Base-by-base conservation (phyloP, 345 rosid species). In the Populus davidiana region DNA sequence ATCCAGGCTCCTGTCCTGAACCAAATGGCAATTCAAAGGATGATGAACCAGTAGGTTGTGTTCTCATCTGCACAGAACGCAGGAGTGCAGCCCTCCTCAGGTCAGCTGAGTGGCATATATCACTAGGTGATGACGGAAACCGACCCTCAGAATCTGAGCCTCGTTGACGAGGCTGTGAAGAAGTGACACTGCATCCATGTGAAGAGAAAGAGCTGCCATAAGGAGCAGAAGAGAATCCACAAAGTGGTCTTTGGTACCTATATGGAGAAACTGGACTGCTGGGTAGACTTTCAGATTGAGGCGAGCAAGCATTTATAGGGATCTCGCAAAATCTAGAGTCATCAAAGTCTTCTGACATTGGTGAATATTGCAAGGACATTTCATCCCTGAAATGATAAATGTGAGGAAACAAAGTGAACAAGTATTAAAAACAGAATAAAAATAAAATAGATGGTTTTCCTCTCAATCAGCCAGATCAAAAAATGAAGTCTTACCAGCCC, bases 61-160 rank as follows among this genome's bases (percentile, higher is more conserved):
- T 80, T 83, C 97, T 94, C 94, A 96, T 92, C 84, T 96, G 97
- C 77, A 96, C 97, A 33, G 98, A 96, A 78, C 97, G 90, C 83
- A 96, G 82, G 66, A 96, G 89, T 11, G 99, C 97, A 36, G 97
- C 89, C 75, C 97, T 91, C 74, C 97, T 90, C 78, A 96, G 82
- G 83, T 94, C 97, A 44, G 97, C 95, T 4, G 97, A 92, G 86
- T 96, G 97, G 79, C 98, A 92, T 74, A 96, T 96, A 81, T 96
- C 98, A 69, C 98, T 96, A 35, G 98, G 98, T 25, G 99, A 94
- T 38, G 98, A 96, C 0, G 98, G 98, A 81, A 96, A 89, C 80
- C 97, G 87, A 50, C 98, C 93, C 79, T 94, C 98, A 0, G 99
- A 90, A 59, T 96, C 97, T 4, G 97, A 94, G 43, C 92, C 91